Evolutionary conservation across 495 filamentous ascomycete species (phyloP), one percentile per base, ranked within the genome.

Genomic region (Amorphotheca resinae): DNA sequence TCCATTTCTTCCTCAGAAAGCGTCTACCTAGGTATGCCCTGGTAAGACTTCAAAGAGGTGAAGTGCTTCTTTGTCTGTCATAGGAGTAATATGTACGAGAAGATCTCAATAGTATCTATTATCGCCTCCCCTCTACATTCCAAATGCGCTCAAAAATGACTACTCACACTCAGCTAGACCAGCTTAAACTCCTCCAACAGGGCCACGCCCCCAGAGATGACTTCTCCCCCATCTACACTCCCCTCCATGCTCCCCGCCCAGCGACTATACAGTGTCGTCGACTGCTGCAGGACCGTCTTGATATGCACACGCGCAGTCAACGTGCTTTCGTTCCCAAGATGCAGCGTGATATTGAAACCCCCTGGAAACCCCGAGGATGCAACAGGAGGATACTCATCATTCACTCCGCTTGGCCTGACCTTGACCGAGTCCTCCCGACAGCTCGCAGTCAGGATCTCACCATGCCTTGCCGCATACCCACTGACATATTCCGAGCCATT

Each of bases 401-500:
- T 48, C 7, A 30, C 15, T 4, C 42, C 47, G 3, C 4, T 41
- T 5, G 53, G 53, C 5, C 50, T 38, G 25, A 53, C 41, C 9
- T 31, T 31, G 3, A 52, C 30, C 1, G 39, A 33, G 14, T 14
- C 23, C 2, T 17, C 9, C 18, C 18, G 18, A 38, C 53, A 56
- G 22, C 20, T 42, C 4, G 41, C 18, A 9, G 36, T n/a, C 7
- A 56, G 6, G 33, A 56, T 44, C 17, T 37, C 21, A 26, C 55
- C 58, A 46, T 64, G 47, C 14, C 38, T 50, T 0, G 59, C 53
- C 2, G 64, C 50, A 20, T 62, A 64, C 25, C 48, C 51, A 39
- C 57, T 64, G 31, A 57, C 45, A 26, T 63, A 52, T 14, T 59
- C 56, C 0, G 31, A 52, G 17, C 55, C 51, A 25, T 40, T 45